These are phyloP conservation scores for Suaeda aralocaspica DNA, from an alignment of 148 eudicot genomes.

Conservation along the genomic window DNA sequence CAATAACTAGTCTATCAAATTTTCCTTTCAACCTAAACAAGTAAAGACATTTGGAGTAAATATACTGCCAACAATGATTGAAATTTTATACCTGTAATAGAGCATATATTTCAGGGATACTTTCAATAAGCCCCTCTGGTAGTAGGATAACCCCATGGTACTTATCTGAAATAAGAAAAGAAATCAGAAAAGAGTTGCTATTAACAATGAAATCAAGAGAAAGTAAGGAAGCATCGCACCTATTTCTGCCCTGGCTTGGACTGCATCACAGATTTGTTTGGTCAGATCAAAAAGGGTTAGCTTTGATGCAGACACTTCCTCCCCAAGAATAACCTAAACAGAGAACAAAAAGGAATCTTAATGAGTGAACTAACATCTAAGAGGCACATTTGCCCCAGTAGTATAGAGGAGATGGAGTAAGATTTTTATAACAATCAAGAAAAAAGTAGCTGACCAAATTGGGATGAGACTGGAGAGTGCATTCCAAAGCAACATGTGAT, in stretches of 20 bases:
- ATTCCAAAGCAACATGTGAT: slow-evolving; percentile 95
- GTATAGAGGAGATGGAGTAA: background rate
- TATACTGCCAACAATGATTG: background rate
- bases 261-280: slow-evolving; percentile 95
- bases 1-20: background rate
- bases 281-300: slow-evolving; percentile 92
- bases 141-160: slow-evolving; percentile 89
- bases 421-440: slow-evolving; percentile 7
- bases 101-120: slow-evolving; percentile 96
- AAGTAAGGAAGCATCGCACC: slow-evolving; percentile 32
- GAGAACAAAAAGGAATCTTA: background rate
- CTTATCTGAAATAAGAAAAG: slow-evolving; percentile 48
- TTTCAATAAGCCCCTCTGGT: slow-evolving; percentile 98
- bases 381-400: background rate
- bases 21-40: background rate
- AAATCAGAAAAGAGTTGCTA: slow-evolving; percentile 7
- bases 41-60: background rate
- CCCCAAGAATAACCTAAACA: slow-evolving; percentile 82
- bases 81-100: slow-evolving; percentile 61
- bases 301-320: slow-evolving; percentile 92
- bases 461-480: slow-evolving; percentile 98
- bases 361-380: background rate
- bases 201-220: background rate
- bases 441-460: slow-evolving; percentile 64
- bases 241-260: slow-evolving; percentile 82